Evolutionary conservation across 2,329 filamentous ascomycete species (phyloP).

Genomic region (Curvularia verruculosa): DNA sequence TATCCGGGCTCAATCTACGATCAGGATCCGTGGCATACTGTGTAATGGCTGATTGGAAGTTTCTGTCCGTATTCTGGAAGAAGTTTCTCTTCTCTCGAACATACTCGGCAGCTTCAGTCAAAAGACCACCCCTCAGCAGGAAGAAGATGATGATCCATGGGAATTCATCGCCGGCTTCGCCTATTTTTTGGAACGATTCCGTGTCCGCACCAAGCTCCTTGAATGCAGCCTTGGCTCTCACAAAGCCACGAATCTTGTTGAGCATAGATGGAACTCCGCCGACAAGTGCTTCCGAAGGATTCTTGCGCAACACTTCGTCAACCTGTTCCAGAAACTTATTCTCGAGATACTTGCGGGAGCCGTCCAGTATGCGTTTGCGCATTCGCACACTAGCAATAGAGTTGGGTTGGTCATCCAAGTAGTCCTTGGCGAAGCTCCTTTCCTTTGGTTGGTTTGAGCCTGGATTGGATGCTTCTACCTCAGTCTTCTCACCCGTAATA

Average conservation of each 20-base stretch:
- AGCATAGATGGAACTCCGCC: conserved; percentile 86
- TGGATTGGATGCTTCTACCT: conserved; percentile 62
- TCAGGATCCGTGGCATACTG: conserved; percentile 80
- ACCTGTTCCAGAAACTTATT: conserved; percentile 79
- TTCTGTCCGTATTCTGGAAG: conserved; percentile 89
- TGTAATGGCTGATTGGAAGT: conserved; percentile 85
- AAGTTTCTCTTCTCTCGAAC: conserved; percentile 81
- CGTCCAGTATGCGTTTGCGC: conserved; percentile 78
- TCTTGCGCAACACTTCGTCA: conserved; percentile 77
- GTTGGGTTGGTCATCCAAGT: conserved; percentile 75
- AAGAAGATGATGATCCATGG: conserved; percentile 96
- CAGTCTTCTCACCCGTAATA: conserved; percentile 72
- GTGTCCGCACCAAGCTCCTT: conserved; percentile 86
- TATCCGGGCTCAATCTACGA: conserved; percentile 74
- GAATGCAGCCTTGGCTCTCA: conserved; percentile 77
- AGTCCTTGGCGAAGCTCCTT: conserved; percentile 76
- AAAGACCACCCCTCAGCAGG: conserved; percentile 81
- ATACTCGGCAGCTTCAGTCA: conserved; percentile 84
- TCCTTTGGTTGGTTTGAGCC: conserved; percentile 69
- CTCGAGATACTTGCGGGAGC: conserved; percentile 81
- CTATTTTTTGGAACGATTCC: conserved; percentile 77
- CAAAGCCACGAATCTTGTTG: conserved; percentile 91
- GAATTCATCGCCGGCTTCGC: conserved; percentile 69
- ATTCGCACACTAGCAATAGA: conserved; percentile 69
- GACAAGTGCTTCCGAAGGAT: conserved; percentile 85